Percentiles rank a stretch among this genome's conserved stretches.
phyloP scores from a whole-genome alignment of 2,329 filamentous ascomycete genomes.

The Alternaria gansuensis region DNA sequence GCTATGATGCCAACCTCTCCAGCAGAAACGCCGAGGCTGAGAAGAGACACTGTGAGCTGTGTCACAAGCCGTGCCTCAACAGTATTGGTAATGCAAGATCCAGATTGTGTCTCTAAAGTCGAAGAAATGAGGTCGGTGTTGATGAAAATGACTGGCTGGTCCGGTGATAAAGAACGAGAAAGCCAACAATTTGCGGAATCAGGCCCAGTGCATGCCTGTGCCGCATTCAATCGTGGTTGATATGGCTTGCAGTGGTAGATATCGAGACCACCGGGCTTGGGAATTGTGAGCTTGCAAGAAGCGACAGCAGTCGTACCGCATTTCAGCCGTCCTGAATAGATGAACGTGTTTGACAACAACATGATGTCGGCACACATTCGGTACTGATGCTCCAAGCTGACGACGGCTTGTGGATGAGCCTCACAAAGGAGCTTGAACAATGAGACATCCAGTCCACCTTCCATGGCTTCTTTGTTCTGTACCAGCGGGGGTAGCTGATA shows the following conservation, averaged over 20 bases:
- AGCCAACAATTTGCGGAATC: constrained; percentile 73
- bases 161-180: constrained; percentile 72
- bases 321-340: constrained; percentile 89
- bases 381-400: constrained; percentile 94
- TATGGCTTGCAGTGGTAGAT: constrained; percentile 44
- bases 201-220: constrained; percentile 61
- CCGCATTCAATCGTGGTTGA: constrained; percentile 18
- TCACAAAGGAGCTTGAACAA: constrained; percentile 95
- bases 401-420: constrained; percentile 83
- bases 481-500: constrained; percentile 95
- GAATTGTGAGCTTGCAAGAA: constrained; percentile 71
- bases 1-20: constrained; percentile 92
- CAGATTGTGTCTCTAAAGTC: constrained; percentile 71
- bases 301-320: constrained; percentile 85
- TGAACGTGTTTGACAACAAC: constrained; percentile 89
- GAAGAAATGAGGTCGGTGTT: constrained; percentile 82
- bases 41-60: constrained; percentile 81
- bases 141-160: constrained; percentile 81
- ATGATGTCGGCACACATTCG: constrained; percentile 99
- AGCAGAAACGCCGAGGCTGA: constrained; percentile 77
- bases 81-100: constrained; percentile 87
- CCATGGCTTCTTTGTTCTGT: constrained; percentile 85
- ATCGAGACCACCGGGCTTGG: constrained; percentile 54
- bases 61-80: constrained; percentile 80
- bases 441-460: constrained; percentile 88